These are phyloP conservation scores for Leccinum boreale DNA, from an alignment of 768 basidiomycete genomes.

Conservation along the genomic window DNA sequence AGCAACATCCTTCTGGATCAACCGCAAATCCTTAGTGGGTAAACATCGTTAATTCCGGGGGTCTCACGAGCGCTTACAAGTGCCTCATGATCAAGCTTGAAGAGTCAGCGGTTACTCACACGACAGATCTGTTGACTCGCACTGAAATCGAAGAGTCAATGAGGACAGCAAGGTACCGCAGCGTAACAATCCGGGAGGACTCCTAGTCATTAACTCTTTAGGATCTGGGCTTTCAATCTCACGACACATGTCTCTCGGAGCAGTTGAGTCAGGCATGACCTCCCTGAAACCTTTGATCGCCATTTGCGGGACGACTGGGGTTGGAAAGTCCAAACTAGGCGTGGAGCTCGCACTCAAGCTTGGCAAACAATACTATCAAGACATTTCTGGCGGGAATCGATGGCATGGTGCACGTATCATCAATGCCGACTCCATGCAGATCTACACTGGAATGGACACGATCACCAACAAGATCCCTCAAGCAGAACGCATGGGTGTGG, in stretches of 20 bases:
- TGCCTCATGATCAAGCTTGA: background rate
- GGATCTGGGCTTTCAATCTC: background rate
- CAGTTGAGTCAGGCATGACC: constrained; percentile 14
- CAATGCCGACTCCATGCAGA: constrained; percentile 98
- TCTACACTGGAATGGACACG: constrained; percentile 86
- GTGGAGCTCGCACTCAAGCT: constrained; percentile 78
- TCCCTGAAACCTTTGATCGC: constrained; percentile 66
- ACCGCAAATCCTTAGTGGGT: background rate
- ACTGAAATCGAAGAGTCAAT: background rate
- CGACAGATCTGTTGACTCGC: background rate
- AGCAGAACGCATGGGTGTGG: constrained; percentile 73
- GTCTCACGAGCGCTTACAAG: background rate
- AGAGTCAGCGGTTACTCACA: no score
- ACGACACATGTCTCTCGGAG: background rate
- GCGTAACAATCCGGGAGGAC: background rate
- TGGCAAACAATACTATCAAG: constrained; percentile 27
- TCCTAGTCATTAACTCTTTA: background rate
- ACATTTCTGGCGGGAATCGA: constrained; percentile 22
- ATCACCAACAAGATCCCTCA: constrained; percentile 91
- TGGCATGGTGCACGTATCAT: constrained; percentile 75
- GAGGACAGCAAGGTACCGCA: background rate
- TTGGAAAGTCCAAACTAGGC: constrained; percentile 91
- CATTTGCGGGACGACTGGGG: constrained; percentile 92
- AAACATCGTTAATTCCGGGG: background rate
- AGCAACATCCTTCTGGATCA: background rate